Conservation (phyloP, 192 early-diverging fungal genomes). For the Podila epigama region DNA sequence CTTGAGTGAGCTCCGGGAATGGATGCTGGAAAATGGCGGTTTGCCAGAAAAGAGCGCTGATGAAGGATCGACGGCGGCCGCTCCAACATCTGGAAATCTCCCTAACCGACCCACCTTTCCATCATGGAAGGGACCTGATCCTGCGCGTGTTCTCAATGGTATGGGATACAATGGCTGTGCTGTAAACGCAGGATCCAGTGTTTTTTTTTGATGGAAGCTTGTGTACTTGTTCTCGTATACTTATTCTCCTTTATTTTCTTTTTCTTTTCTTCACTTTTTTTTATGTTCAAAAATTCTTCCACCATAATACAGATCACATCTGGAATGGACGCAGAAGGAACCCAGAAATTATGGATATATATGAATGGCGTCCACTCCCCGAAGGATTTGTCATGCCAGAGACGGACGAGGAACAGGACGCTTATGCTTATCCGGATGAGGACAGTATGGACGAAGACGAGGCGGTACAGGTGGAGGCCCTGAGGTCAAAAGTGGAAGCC, state of each 20-base stretch:
- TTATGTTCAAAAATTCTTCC: neutral
- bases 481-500: neutral
- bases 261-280: neutral
- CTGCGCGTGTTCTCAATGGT: constrained; percentile 55
- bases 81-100: neutral
- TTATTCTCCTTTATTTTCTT: neutral
- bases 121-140: constrained; percentile 57
- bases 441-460: neutral
- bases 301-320: constrained; percentile 10
- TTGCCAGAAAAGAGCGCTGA: constrained; percentile 12
- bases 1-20: constrained; percentile 47
- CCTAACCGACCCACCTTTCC: constrained; percentile 32
- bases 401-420: constrained; percentile 44
- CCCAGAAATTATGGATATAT: constrained; percentile 10
- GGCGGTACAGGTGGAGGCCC: neutral
- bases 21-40: constrained; percentile 55
- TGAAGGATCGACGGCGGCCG: neutral
- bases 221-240: neutral
- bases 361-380: constrained; percentile 44
- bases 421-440: constrained; percentile 37
- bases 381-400: constrained; percentile 34
- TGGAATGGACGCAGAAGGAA: constrained; percentile 33
- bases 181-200: neutral
- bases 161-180: no score
- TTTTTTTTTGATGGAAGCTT: neutral